Percentiles rank a stretch among this genome's conserved stretches.
Conservation (phyloP, 1,284 basidiomycete species). For the Naganishia sp. region DNA sequence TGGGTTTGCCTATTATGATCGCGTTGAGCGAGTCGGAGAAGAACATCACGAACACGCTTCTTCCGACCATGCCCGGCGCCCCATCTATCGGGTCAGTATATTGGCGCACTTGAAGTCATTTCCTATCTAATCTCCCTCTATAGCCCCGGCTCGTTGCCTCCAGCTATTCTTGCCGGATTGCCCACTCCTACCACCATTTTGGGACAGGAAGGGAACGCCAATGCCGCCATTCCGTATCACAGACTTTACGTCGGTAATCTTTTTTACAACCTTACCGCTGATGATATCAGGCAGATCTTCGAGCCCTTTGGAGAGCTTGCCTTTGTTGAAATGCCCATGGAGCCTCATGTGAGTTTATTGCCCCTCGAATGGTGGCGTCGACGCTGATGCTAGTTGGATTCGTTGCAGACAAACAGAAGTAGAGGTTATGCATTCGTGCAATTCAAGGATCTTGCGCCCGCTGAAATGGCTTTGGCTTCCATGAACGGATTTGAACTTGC, state of each 20-base stretch:
- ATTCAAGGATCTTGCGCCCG: constrained; percentile 86
- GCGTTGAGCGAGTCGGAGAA: constrained; percentile 95
- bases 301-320: constrained; percentile 97
- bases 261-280: constrained; percentile 92
- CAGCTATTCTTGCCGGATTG: constrained; percentile 37
- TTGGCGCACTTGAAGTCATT: constrained; percentile 22
- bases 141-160: constrained; percentile 38
- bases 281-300: constrained; percentile 97
- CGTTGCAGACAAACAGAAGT: constrained; percentile 72
- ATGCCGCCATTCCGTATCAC: constrained; percentile 56
- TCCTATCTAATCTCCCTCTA: constrained; percentile 58
- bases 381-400: not conserved
- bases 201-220: constrained; percentile 50
- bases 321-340: constrained; percentile 95
- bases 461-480: constrained; percentile 92
- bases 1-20: constrained; percentile 95
- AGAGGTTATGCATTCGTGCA: constrained; percentile 99
- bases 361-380: not conserved
- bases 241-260: constrained; percentile 96
- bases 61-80: constrained; percentile 50
- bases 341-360: constrained; percentile 57
- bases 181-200: constrained; percentile 44
- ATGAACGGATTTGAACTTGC: constrained; percentile 99
- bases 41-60: constrained; percentile 63
- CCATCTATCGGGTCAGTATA: constrained; percentile 57